phyloP scores from a whole-genome alignment of 2,329 filamentous ascomycete species.

The Ramichloridium luteum region DNA sequence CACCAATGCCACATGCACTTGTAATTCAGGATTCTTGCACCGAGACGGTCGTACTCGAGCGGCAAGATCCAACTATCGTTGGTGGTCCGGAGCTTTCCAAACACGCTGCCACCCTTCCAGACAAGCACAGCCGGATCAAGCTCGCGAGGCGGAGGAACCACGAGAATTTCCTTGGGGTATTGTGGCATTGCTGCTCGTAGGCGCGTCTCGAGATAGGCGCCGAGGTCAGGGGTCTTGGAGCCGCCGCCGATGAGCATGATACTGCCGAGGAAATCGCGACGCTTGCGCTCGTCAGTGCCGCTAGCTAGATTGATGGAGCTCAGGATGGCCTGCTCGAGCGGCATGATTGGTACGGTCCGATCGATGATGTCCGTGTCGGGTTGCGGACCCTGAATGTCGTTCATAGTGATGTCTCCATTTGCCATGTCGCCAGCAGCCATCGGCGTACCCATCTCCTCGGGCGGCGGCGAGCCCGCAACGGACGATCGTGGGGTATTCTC shows the following conservation, averaged over 20 bases:
- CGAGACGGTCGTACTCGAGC: constrained; percentile 78
- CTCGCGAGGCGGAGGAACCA: constrained; percentile 66
- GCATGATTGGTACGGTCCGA: constrained; percentile 65
- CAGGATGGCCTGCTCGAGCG: constrained; percentile 80
- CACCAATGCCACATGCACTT: constrained; percentile 58
- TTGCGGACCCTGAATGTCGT: constrained; percentile 32
- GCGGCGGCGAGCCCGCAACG: constrained; percentile 74
- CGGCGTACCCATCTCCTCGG: constrained; percentile 63
- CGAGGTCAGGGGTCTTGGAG: constrained; percentile 67
- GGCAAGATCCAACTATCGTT: constrained; percentile 93
- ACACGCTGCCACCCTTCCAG: constrained; percentile 97
- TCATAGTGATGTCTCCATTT: constrained; percentile 29
- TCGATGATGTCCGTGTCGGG: constrained; percentile 57
- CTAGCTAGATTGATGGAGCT: constrained; percentile 80
- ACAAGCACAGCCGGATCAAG: constrained; percentile 94
- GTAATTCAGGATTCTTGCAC: constrained; percentile 69
- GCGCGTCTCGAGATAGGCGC: constrained; percentile 69
- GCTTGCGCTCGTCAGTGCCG: constrained; percentile 73
- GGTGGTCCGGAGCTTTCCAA: constrained; percentile 70
- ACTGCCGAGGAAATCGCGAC: constrained; percentile 75
- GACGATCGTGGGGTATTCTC: constrained; percentile 75
- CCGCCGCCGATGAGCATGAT: constrained; percentile 88
- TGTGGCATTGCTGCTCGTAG: constrained; percentile 53
- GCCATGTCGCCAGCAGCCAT: constrained; percentile 33
- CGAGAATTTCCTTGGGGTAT: constrained; percentile 55